Evolutionary conservation across 2,329 filamentous ascomycete species (phyloP).

Genomic region (Beauveria sp.): DNA sequence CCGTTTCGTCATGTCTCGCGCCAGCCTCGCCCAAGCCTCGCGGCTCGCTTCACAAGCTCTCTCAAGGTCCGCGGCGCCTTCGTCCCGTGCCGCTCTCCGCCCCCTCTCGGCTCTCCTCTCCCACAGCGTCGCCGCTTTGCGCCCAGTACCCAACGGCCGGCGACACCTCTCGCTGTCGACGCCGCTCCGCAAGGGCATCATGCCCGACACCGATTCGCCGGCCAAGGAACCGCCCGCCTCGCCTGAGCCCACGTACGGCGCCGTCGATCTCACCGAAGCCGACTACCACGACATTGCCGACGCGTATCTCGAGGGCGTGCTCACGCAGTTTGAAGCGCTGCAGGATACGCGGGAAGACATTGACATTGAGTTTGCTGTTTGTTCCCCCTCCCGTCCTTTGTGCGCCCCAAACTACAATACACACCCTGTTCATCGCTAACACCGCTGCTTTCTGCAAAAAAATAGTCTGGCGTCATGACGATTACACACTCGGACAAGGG

Average conservation of each 20-base stretch:
- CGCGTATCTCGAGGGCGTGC: conserved; percentile 55
- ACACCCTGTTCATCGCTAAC: conserved; percentile 13
- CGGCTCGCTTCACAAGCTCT: conserved; percentile 29
- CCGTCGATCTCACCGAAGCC: conserved; percentile 58
- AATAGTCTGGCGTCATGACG: conserved; percentile 76
- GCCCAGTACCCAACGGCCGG: neutral
- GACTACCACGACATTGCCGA: conserved; percentile 77
- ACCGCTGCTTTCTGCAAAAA: neutral
- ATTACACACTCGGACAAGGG: conserved; percentile 62
- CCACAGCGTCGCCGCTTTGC: neutral
- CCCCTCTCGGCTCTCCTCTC: conserved; percentile 6
- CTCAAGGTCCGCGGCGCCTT: conserved; percentile 18
- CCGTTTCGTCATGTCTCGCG: conserved; percentile 22
- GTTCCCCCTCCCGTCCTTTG: conserved; percentile 23
- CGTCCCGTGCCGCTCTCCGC: conserved; percentile 16
- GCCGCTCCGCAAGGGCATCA: conserved; percentile 40
- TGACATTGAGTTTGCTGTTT: conserved; percentile 83
- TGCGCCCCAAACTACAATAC: too few relatives aligned
- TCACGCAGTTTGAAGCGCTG: conserved; percentile 59
- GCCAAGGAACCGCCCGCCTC: conserved; percentile 33
- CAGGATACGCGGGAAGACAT: conserved; percentile 68
- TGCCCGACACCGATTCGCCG: conserved; percentile 52
- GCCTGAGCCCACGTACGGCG: conserved; percentile 31
- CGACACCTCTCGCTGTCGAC: conserved; percentile 25
- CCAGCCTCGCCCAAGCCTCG: conserved; percentile 29